Evolutionary conservation across 176 grass and related monocot genomes (phyloP).

Genomic region (Eremochloa ophiuroides): DNA sequence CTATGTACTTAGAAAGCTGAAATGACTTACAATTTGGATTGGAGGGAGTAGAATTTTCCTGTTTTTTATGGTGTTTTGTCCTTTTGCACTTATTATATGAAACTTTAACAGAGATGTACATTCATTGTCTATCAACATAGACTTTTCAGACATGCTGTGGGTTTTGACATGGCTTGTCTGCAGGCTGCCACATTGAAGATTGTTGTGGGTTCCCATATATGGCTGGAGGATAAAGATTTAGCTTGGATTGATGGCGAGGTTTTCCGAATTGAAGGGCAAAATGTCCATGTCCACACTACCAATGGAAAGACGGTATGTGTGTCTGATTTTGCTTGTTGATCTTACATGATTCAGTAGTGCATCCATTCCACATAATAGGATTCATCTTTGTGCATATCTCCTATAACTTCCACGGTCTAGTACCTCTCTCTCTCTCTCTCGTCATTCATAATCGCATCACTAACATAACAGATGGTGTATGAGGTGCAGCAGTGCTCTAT

Average conservation of each 20-base stretch:
- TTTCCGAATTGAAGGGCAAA: slow-evolving; percentile 51
- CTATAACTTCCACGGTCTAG: neutral
- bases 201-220: slow-evolving; percentile 85
- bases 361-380: neutral
- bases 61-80: neutral
- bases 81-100: neutral
- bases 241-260: slow-evolving; percentile 96
- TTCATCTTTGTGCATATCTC: neutral
- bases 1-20: neutral
- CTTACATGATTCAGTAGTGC: neutral
- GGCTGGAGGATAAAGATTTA: slow-evolving; percentile 68
- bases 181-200: slow-evolving; percentile 61
- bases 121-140: neutral
- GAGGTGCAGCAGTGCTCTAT: neutral
- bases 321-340: neutral
- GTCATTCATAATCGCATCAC: neutral
- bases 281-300: slow-evolving; percentile 64
- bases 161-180: slow-evolving; percentile 6
- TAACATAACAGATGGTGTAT: neutral
- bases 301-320: slow-evolving; percentile 77
- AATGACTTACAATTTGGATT: neutral
- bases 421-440: neutral
- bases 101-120: slow-evolving; percentile 1
- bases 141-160: slow-evolving; percentile 7
- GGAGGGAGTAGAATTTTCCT: neutral